phyloP scores from a whole-genome alignment of 768 basidiomycete genomes.

The Panellus pusillus region DNA sequence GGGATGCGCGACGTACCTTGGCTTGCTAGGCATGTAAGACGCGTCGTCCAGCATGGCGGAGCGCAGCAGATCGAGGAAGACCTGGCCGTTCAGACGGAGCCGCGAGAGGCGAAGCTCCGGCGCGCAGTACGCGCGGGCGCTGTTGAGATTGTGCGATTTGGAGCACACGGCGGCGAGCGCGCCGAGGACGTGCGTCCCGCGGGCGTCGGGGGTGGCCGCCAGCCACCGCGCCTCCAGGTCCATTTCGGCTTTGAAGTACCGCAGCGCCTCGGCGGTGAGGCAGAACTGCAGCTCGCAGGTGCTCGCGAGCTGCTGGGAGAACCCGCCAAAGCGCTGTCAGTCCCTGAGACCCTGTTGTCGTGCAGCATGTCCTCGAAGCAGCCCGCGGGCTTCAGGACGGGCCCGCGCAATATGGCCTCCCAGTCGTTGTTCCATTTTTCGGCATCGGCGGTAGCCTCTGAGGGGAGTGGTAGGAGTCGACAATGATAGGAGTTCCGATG shows the following conservation, averaged over 20 bases:
- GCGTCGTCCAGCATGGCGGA: conserved; percentile 3
- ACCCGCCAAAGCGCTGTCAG: neutral
- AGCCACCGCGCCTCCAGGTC: conserved; percentile 14
- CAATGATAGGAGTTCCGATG: no score
- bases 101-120: conserved; percentile 5
- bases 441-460: conserved; percentile 9
- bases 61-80: conserved; percentile 6
- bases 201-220: neutral
- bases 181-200: conserved; percentile 1
- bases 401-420: conserved; percentile 3
- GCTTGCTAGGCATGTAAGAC: neutral
- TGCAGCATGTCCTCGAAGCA: neutral
- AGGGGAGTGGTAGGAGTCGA: neutral
- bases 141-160: conserved; percentile 8
- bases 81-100: conserved; percentile 11
- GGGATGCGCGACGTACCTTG: no score
- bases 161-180: conserved; percentile 9
- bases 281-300: conserved; percentile 15
- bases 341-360: no score
- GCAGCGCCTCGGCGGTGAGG: conserved; percentile 5
- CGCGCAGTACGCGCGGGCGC: neutral
- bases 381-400: neutral
- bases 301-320: neutral
- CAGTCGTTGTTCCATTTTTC: conserved; percentile 17
- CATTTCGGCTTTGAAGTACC: conserved; percentile 8